Evolutionary conservation across 495 filamentous ascomycete species (phyloP).

Genomic region (Penicillium odoratum): DNA sequence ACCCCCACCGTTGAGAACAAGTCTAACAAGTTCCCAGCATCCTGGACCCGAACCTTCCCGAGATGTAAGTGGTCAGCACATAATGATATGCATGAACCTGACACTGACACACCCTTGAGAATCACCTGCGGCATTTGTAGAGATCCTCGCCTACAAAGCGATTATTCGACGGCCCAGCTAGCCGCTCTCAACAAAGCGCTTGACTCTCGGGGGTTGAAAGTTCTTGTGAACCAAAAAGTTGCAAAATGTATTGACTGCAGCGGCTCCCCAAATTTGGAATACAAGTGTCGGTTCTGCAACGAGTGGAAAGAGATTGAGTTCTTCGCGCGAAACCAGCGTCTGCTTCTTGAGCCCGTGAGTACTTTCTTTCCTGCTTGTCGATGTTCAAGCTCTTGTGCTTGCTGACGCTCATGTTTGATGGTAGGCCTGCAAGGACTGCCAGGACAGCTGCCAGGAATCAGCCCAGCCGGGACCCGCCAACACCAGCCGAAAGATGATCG

Average conservation of each 20-base stretch:
- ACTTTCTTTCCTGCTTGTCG: no score
- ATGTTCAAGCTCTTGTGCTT: no score
- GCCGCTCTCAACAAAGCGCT: background rate
- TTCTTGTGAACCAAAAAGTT: background rate
- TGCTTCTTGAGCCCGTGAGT: background rate
- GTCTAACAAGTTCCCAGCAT: background rate
- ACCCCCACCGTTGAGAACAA: background rate
- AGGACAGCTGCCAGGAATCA: background rate
- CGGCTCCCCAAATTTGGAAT: background rate
- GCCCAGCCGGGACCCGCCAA: background rate
- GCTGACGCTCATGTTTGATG: no score
- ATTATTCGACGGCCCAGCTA: background rate
- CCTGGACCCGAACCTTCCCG: background rate
- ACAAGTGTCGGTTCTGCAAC: background rate
- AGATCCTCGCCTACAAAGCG: background rate
- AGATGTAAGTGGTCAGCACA: background rate
- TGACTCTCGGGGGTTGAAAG: background rate
- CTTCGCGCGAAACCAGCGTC: background rate
- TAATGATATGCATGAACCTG: background rate
- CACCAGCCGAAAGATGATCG: no score
- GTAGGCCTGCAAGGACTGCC: background rate
- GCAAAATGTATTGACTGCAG: background rate
- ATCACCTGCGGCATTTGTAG: background rate
- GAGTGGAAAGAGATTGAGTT: background rate
- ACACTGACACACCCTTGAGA: background rate